phyloP scores from a whole-genome alignment of 75 land plant species.

The Larix kaempferi region DNA sequence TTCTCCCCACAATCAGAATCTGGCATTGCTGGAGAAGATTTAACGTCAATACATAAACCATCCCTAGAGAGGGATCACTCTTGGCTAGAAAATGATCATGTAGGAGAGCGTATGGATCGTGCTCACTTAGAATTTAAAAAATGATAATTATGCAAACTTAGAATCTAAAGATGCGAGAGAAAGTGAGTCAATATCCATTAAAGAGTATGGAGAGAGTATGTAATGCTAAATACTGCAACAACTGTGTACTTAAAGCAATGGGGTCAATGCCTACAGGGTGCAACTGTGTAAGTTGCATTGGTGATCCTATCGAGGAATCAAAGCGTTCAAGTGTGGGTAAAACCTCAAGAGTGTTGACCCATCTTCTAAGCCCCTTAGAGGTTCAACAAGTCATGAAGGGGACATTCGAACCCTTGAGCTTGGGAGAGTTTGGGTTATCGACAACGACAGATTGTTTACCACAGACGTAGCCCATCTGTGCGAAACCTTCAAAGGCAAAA shows the following conservation, averaged over 20 bases:
- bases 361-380: conserved; percentile 70
- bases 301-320: conserved; percentile 70
- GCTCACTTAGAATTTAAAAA: neutral
- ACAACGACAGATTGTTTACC: too few relatives aligned
- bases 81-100: neutral
- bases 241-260: conserved; percentile 88
- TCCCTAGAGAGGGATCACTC: neutral
- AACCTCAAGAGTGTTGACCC: conserved; percentile 78
- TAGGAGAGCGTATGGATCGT: neutral
- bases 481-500: too few relatives aligned
- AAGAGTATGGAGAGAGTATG: conserved; percentile 89
- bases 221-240: conserved; percentile 82
- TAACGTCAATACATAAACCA: neutral
- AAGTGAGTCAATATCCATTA: too few relatives aligned
- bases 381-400: conserved; percentile 87
- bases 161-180: neutral
- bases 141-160: neutral
- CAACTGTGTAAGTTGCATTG: conserved; percentile 91
- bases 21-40: neutral
- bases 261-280: conserved; percentile 99
- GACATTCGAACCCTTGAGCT: too few relatives aligned
- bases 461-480: too few relatives aligned
- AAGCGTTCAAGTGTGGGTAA: conserved; percentile 76
- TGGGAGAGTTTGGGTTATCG: too few relatives aligned
- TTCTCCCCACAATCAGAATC: neutral